Percentiles rank a stretch among this genome's conserved stretches.
Evolutionary conservation across 2,329 filamentous ascomycete genomes (phyloP).

Genomic region (Pyricularia pennisetigena): DNA sequence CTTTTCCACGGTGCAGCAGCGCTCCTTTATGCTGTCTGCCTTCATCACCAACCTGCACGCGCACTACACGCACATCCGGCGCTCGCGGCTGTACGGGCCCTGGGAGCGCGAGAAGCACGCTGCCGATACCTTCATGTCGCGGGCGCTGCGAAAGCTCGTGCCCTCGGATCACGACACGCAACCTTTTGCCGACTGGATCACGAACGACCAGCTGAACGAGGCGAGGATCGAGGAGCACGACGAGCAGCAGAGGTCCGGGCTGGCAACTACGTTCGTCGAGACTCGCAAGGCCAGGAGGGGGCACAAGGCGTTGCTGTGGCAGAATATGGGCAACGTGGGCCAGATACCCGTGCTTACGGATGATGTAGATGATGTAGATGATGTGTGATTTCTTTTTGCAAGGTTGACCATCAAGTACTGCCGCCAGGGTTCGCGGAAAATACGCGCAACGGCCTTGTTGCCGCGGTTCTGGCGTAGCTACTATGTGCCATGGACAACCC

Average conservation of each 20-base stretch:
- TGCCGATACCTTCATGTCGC: constrained; percentile 24
- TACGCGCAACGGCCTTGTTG: too few relatives aligned
- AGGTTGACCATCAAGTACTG: neutral
- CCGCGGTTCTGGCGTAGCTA: too few relatives aligned
- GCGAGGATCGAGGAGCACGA: constrained; percentile 6
- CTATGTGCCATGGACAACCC: too few relatives aligned
- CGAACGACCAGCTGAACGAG: constrained; percentile 14
- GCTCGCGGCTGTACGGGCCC: constrained; percentile 25
- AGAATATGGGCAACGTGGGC: neutral
- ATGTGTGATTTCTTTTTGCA: neutral
- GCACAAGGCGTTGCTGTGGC: neutral
- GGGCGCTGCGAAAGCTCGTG: constrained; percentile 26
- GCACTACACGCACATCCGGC: constrained; percentile 26
- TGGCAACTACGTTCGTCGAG: neutral
- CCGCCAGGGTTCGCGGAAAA: too few relatives aligned
- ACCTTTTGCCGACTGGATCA: constrained; percentile 34
- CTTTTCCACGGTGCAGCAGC: constrained; percentile 11
- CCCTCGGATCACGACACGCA: constrained; percentile 25
- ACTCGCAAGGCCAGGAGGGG: neutral
- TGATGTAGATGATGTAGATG: neutral
- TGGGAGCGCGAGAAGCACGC: constrained; percentile 26
- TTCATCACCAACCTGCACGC: constrained; percentile 26
- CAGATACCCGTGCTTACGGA: neutral
- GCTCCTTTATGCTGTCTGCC: constrained; percentile 32
- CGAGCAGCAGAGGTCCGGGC: neutral